Evolutionary conservation across 208 protist species (phyloP), one percentile per base, ranked within the genome.

Genomic region (Trypanosomatidae sp.): DNA sequence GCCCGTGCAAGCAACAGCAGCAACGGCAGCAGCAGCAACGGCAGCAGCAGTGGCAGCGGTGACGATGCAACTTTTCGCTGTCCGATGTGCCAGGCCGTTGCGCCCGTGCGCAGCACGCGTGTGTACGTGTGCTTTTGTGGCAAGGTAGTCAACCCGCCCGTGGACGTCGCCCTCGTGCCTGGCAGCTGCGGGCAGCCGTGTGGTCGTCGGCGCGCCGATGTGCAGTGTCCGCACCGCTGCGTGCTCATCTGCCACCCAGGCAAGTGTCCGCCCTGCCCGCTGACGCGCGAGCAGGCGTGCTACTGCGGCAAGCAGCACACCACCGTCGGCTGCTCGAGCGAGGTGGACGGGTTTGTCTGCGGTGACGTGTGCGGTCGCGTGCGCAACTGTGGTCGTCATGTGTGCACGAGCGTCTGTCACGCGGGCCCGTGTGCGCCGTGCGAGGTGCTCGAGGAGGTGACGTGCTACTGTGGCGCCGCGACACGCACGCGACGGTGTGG

Each of bases 401-500:
- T 38, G 30, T 97, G 94, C 58, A 51, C 40, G 2, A 66, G 63
- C 13, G 40, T 50, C 25, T 97, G 94, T 53, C 94, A 97, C 49
- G 58, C 74, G 13, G 90, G 90, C 1, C 42, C 61, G 0, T 97
- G 94, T 58, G 42, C 71, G 1, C 56, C 85, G 15, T 97, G 94
- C 56, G 52, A 51, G 20, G 66, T 83, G 13, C 27, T 66, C 27
- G 30, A 72, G 3, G 55, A 50, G 19, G 60, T 77, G 51, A 57
- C 35, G 15, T 97, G 94, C 61, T 91, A 80, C 70, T 97, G 94
- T 54, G 94, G 94, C 4, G 56, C 58, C 6, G 66, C 58, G 22
- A 45, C 52, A 27, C 46, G 60, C 13, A 67, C 32, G 37, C 61
- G 53, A 16, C 61, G 62, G 18, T 84, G 75, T 32, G 73, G 60